Conservation (phyloP, 306 rosid genomes). For the Ochetophila trinervis region DNA sequence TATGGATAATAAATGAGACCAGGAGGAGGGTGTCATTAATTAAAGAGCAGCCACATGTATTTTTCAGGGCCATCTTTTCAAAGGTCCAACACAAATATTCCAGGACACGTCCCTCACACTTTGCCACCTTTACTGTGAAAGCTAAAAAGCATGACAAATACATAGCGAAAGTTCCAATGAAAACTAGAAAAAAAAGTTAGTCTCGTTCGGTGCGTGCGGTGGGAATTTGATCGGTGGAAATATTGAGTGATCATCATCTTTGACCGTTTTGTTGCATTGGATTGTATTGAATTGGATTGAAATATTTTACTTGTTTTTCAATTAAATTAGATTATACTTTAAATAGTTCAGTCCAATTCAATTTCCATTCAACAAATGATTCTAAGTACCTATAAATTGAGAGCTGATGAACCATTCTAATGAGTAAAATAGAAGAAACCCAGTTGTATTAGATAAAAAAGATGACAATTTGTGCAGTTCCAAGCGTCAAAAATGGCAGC, state of each 20-base stretch:
- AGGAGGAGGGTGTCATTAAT: too few species aligned
- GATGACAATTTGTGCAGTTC: conserved; percentile 1
- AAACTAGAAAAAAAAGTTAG: not conserved
- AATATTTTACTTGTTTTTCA: too few species aligned
- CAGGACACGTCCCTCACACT: too few species aligned
- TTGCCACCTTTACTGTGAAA: not conserved
- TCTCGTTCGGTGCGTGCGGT: not conserved
- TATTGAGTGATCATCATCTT: not conserved
- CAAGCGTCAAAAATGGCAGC: conserved; percentile 34
- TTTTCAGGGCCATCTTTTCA: too few species aligned
- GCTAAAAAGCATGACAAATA: not conserved
- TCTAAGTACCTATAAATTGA: not conserved
- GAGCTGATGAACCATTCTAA: not conserved
- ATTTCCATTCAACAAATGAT: too few species aligned
- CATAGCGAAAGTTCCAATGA: not conserved
- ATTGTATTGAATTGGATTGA: too few species aligned
- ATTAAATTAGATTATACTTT: too few species aligned
- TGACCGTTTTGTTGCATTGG: too few species aligned
- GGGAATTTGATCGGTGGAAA: not conserved
- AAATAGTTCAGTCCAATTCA: too few species aligned
- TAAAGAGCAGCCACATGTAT: too few species aligned
- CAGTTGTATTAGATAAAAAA: not conserved
- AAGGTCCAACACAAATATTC: too few species aligned
- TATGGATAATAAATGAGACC: too few species aligned
- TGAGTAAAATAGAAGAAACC: not conserved